These are phyloP conservation scores for Saturnispora gosingensis DNA, from an alignment of 805 yeast genomes.

Conservation along the genomic window DNA sequence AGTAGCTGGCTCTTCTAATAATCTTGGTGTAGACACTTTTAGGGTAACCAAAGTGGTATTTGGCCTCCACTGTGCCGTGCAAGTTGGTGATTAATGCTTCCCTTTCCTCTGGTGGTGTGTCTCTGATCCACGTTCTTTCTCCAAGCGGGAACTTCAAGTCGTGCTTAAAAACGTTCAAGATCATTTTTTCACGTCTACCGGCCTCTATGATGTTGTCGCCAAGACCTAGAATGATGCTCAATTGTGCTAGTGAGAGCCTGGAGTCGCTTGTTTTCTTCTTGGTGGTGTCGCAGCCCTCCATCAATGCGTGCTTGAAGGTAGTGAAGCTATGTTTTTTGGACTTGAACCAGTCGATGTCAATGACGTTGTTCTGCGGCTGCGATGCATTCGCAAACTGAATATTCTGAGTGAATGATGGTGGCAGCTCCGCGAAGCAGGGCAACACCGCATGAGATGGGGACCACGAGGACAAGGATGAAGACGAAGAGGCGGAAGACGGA, in stretches of 20 bases:
- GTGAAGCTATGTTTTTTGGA: neutral
- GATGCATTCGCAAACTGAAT: neutral
- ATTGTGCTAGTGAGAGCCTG: conserved; percentile 46
- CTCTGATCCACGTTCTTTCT: conserved; percentile 76
- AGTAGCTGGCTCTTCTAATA: conserved; percentile 72
- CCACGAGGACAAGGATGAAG: neutral
- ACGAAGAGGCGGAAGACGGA: neutral
- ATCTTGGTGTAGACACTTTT: conserved; percentile 56
- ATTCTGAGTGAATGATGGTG: neutral
- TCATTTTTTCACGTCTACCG: conserved; percentile 41
- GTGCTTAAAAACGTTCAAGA: conserved; percentile 43
- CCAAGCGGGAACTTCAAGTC: conserved; percentile 68
- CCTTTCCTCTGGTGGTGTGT: conserved; percentile 50
- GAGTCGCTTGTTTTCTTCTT: conserved; percentile 34
- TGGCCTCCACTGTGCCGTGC: conserved; percentile 35
- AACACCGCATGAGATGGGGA: neutral
- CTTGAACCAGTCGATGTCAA: neutral
- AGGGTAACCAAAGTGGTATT: conserved; percentile 44
- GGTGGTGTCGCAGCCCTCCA: neutral
- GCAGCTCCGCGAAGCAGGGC: too few species aligned
- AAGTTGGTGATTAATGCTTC: conserved; percentile 39
- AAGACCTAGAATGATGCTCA: conserved; percentile 43
- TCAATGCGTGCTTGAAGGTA: neutral
- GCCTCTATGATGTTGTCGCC: conserved; percentile 46
- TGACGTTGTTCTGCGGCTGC: neutral